Percentiles rank a stretch among this genome's conserved stretches.
phyloP scores from a whole-genome alignment of 2,329 filamentous ascomycete species.

The Tolypocladium endophyticum region DNA sequence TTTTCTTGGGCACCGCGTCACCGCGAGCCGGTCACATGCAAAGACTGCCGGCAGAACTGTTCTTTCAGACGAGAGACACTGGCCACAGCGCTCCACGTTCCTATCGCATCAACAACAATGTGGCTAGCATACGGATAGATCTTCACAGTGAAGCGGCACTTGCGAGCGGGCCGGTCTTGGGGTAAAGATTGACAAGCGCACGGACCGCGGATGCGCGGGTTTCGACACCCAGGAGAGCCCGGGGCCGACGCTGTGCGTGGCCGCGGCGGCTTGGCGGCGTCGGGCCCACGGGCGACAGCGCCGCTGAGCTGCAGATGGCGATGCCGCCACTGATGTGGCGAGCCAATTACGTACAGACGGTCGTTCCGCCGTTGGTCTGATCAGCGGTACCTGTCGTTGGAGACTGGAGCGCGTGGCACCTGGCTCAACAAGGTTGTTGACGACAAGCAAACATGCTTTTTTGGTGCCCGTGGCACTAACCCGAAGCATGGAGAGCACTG shows the following conservation, averaged over 20 bases:
- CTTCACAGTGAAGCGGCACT: neutral
- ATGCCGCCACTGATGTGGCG: neutral
- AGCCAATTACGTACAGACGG: neutral
- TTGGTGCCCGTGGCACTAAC: no score
- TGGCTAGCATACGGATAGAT: no score
- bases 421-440: no score
- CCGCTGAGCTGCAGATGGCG: neutral
- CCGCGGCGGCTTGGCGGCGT: no score
- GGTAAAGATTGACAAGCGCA: neutral
- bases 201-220: neutral
- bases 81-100: neutral
- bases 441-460: no score
- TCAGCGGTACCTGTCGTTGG: neutral
- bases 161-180: no score
- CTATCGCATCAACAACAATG: neutral
- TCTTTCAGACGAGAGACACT: neutral
- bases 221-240: no score
- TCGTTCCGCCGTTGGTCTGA: neutral
- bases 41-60: neutral
- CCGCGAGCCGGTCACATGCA: neutral
- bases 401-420: neutral
- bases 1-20: neutral
- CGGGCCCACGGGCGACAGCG: no score
- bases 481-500: neutral
- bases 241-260: no score